Evolutionary conservation across 2,329 filamentous ascomycete species (phyloP).

Genomic region (Sporothrix inflata): DNA sequence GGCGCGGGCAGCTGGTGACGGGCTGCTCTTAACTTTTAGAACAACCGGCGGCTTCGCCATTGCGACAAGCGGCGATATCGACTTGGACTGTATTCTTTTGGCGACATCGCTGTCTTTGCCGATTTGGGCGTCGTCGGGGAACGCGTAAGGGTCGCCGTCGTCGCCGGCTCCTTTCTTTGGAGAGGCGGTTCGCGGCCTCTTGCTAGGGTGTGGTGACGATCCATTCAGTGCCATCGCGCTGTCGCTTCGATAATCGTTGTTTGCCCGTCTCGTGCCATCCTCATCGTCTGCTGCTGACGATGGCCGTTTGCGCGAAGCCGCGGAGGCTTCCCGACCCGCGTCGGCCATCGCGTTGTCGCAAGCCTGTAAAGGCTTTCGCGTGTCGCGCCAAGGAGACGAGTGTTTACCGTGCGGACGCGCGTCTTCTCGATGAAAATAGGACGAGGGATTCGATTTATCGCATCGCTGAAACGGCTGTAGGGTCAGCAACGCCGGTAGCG

Average conservation of each 20-base stretch:
- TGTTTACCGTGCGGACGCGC: not conserved
- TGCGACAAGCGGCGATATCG: not conserved
- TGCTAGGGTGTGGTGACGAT: not conserved
- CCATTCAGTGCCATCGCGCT: not conserved
- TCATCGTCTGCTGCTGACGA: conserved; percentile 15
- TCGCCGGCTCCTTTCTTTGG: not conserved
- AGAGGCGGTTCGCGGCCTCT: not conserved
- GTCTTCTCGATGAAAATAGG: not conserved
- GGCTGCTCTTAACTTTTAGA: not conserved
- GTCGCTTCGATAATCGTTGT: not conserved
- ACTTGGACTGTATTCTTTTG: not conserved
- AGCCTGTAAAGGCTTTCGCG: not conserved
- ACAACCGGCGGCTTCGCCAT: not conserved
- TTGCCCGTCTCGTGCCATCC: not conserved
- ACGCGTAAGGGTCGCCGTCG: conserved; percentile 18
- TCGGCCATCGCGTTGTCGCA: conserved; percentile 24
- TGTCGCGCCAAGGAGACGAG: not conserved
- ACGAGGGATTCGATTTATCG: not conserved
- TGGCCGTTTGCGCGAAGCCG: conserved; percentile 27
- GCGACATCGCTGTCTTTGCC: not conserved
- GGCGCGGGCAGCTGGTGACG: not conserved
- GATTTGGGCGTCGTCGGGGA: conserved; percentile 19
- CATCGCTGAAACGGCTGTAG: not conserved
- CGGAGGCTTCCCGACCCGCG: conserved; percentile 21
- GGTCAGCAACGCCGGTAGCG: not conserved